These are phyloP conservation scores for Termitomyces sp. DNA, from an alignment of 768 basidiomycete species.

Conservation along the genomic window DNA sequence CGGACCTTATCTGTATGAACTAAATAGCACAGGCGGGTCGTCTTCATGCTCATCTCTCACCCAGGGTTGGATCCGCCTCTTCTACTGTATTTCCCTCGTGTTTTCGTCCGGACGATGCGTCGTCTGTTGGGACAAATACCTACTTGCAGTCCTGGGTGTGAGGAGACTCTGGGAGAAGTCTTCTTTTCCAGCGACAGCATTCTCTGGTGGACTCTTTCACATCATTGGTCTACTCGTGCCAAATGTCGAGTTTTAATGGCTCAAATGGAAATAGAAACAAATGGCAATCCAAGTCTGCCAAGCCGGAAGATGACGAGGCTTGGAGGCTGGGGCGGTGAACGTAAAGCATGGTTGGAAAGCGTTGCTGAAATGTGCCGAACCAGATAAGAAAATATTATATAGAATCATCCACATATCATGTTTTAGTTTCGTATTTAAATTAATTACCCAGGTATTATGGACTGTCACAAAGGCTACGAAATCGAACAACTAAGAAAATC, in stretches of 20 bases:
- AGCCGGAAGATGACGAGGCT: constrained; percentile 40
- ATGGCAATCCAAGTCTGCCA: constrained; percentile 20
- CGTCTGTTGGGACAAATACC: constrained; percentile 31
- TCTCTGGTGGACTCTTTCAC: constrained; percentile 43
- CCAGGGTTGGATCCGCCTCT: constrained; percentile 72
- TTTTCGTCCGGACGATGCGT: constrained; percentile 47
- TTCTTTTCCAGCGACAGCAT: constrained; percentile 49
- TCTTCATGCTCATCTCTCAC: neutral
- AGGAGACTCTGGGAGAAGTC: constrained; percentile 31
- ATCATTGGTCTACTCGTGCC: constrained; percentile 31
- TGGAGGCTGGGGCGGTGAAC: constrained; percentile 45
- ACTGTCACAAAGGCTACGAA: neutral
- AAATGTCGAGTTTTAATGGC: constrained; percentile 23
- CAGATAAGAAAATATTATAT: neutral
- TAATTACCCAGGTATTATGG: neutral
- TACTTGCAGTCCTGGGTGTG: constrained; percentile 47
- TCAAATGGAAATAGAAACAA: constrained; percentile 21
- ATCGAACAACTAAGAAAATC: neutral
- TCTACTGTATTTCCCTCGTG: constrained; percentile 53
- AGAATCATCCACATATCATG: neutral
- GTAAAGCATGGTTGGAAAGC: constrained; percentile 34
- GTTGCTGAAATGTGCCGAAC: constrained; percentile 26
- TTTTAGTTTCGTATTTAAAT: neutral
- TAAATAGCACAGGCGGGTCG: neutral
- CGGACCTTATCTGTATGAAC: constrained; percentile 48